Evolutionary conservation across 2,329 filamentous ascomycete genomes (phyloP).

Genomic region (Claviceps sp.): DNA sequence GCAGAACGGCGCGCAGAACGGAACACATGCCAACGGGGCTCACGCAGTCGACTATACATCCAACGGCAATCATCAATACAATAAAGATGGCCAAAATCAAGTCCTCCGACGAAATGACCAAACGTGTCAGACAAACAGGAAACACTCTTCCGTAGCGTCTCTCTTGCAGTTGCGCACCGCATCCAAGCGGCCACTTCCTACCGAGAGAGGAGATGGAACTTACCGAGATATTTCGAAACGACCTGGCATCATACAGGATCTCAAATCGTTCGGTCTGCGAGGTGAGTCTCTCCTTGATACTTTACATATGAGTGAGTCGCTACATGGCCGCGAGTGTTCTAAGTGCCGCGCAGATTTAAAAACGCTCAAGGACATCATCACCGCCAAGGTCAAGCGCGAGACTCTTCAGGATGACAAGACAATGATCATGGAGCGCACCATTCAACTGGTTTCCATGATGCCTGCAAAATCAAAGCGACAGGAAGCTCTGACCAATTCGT

Average conservation of each 20-base stretch:
- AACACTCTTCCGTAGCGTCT: constrained; percentile 7
- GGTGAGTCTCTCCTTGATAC: constrained; percentile 18
- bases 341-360: constrained; percentile 34
- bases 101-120: not conserved
- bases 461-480: constrained; percentile 48
- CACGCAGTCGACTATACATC: constrained; percentile 5
- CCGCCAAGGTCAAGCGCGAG: constrained; percentile 48
- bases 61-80: constrained; percentile 5
- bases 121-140: not conserved
- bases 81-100: constrained; percentile 1
- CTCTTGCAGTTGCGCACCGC: constrained; percentile 26
- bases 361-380: constrained; percentile 48
- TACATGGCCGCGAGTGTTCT: not conserved
- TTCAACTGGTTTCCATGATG: constrained; percentile 54
- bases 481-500: constrained; percentile 48
- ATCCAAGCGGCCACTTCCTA: constrained; percentile 48
- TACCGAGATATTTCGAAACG: constrained; percentile 36
- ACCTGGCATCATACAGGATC: constrained; percentile 39
- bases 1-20: constrained; percentile 11
- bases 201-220: constrained; percentile 48
- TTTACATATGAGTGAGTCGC: not conserved
- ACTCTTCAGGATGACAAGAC: constrained; percentile 59
- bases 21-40: constrained; percentile 10
- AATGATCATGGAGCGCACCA: constrained; percentile 62
- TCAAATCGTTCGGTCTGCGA: constrained; percentile 38